Percentiles rank a stretch among this genome's conserved stretches.
Conservation (phyloP, 495 filamentous ascomycete species). For the Saxophila tyrrhenica region DNA sequence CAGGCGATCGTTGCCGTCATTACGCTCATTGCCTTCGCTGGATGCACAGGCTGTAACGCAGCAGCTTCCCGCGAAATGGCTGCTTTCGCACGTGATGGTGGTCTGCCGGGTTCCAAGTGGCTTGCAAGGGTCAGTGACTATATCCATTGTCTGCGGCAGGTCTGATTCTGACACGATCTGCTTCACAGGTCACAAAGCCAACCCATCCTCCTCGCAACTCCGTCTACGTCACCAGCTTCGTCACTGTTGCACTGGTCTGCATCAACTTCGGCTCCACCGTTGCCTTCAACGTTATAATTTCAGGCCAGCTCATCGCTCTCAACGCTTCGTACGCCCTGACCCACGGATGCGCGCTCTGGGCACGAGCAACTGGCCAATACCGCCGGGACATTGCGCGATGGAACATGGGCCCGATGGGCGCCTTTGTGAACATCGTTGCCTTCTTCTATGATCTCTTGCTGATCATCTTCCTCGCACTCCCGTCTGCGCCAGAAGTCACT, state of each 20-base stretch:
- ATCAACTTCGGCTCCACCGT: slow-evolving; percentile 36
- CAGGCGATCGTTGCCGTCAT: background rate
- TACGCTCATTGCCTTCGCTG: background rate
- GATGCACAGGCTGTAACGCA: background rate
- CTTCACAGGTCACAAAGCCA: slow-evolving; percentile 32
- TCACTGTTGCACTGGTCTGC: slow-evolving; percentile 20
- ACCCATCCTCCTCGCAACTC: slow-evolving; percentile 35
- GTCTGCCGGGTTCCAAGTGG: slow-evolving; percentile 44
- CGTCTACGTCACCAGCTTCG: slow-evolving; percentile 31
- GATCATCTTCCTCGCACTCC: slow-evolving; percentile 46
- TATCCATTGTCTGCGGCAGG: background rate
- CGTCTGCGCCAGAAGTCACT: slow-evolving; percentile 25
- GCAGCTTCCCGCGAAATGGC: slow-evolving; percentile 1
- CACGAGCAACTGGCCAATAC: slow-evolving; percentile 27
- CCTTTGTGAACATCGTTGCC: slow-evolving; percentile 34
- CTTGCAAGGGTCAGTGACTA: slow-evolving; percentile 37
- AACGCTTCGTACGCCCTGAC: slow-evolving; percentile 41
- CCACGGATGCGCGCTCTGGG: slow-evolving; percentile 35
- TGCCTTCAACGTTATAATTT: slow-evolving; percentile 37
- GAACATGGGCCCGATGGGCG: slow-evolving; percentile 33
- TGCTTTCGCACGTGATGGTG: slow-evolving; percentile 43
- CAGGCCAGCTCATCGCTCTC: slow-evolving; percentile 36
- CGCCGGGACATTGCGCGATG: slow-evolving; percentile 33
- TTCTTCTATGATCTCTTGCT: slow-evolving; percentile 35
- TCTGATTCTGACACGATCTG: background rate